Evolutionary conservation across 1,284 basidiomycete species (phyloP).

Genomic region (Ganoderma lingzhi): DNA sequence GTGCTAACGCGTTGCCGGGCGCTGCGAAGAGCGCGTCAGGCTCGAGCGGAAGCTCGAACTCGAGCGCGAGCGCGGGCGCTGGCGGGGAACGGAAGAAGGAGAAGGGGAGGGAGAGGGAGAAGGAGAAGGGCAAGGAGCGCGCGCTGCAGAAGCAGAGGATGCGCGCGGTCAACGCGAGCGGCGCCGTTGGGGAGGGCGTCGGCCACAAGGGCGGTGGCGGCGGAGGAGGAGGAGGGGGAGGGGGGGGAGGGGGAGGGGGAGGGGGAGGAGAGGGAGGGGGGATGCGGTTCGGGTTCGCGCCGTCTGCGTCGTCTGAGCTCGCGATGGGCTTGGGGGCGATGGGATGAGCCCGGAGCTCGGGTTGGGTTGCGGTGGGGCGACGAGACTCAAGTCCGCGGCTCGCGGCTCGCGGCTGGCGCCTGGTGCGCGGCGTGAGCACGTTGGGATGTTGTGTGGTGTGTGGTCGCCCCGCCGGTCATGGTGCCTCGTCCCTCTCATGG

Average conservation of each 20-base stretch:
- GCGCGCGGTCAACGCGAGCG: neutral
- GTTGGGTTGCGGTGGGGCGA: neutral
- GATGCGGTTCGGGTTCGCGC: neutral
- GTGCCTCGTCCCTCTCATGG: conserved; percentile 4
- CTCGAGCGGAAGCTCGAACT: neutral
- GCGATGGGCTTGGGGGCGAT: neutral
- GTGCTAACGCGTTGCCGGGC: too few species aligned
- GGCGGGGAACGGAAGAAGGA: conserved; percentile 12
- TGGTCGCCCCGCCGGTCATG: neutral
- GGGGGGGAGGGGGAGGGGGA: neutral
- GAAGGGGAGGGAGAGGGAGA: conserved; percentile 15
- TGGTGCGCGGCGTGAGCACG: neutral
- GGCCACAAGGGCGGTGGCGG: neutral
- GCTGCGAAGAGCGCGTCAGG: neutral
- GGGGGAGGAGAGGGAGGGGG: neutral
- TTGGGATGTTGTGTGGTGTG: too few species aligned
- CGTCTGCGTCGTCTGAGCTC: neutral
- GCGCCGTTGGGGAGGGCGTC: neutral
- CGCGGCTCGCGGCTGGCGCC: neutral
- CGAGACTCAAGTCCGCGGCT: too few species aligned
- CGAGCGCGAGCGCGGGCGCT: neutral
- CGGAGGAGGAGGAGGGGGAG: neutral
- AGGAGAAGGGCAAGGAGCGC: neutral
- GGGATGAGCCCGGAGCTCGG: neutral
- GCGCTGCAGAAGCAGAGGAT: neutral